phyloP scores from a whole-genome alignment of 768 basidiomycete species.

The Suillus luteus region DNA sequence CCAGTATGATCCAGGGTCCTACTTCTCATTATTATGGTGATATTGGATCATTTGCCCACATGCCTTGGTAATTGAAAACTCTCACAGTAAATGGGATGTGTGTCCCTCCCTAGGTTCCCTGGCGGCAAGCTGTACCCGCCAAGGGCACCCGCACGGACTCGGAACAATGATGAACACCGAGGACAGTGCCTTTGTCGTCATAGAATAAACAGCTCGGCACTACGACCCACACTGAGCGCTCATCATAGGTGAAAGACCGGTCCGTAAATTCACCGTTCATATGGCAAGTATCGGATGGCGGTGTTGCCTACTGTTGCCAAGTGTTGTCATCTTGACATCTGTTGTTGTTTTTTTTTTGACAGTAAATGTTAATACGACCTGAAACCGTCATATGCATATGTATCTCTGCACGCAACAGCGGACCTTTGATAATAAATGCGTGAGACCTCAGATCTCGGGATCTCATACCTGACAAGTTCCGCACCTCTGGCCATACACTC shows the following conservation, averaged over 20 bases:
- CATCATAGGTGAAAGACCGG: neutral
- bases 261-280: constrained; percentile 3
- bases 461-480: neutral
- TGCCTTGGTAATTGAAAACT: neutral
- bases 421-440: neutral
- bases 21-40: constrained; percentile 3
- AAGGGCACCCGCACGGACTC: neutral
- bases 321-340: neutral
- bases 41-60: neutral
- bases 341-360: neutral
- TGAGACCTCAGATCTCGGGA: neutral
- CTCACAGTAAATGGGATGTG: constrained; percentile 3
- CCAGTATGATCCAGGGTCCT: constrained; percentile 1
- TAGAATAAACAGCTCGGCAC: constrained; percentile 4
- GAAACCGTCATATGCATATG: neutral
- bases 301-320: neutral
- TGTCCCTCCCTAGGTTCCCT: neutral
- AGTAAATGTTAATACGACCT: neutral
- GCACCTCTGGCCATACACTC: neutral
- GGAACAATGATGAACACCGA: constrained; percentile 2
- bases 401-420: neutral
- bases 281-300: neutral
- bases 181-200: neutral
- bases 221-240: neutral
- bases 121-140: constrained; percentile 1